Conservation (phyloP, 306 rosid genomes). For the Ceratonia siliqua region DNA sequence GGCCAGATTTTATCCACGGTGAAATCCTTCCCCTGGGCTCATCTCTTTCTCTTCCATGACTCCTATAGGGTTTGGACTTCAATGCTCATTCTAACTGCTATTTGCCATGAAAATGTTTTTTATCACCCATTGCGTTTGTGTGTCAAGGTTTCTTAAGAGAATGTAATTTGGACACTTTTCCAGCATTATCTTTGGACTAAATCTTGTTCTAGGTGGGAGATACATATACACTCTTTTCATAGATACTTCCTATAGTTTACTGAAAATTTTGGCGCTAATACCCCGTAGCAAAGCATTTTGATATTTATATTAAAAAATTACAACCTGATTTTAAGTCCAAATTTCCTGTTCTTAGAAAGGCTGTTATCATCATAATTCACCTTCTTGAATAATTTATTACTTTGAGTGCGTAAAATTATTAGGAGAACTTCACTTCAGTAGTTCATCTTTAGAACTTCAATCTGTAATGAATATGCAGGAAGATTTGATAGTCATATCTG, state of each 20-base stretch:
- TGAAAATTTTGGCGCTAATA: constrained; percentile 10
- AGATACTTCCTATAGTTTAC: not conserved
- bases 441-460: not conserved
- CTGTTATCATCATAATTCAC: not conserved
- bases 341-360: not conserved
- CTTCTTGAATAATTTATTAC: not conserved
- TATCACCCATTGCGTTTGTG: not conserved
- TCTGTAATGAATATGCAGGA: not conserved
- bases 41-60: not conserved
- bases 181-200: not conserved
- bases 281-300: not conserved
- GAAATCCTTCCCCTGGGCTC: not conserved
- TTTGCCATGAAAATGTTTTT: not conserved
- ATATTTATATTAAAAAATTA: not conserved
- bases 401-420: not conserved
- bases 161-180: not conserved
- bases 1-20: not conserved
- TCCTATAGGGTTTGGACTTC: not conserved
- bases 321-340: too few relatives aligned
- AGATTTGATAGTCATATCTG: not conserved
- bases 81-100: not conserved
- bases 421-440: not conserved
- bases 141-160: not conserved
- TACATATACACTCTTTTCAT: not conserved
- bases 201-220: not conserved